phyloP scores from a whole-genome alignment of 352 stramenopile genomes.

The Phytophthora sojae region DNA sequence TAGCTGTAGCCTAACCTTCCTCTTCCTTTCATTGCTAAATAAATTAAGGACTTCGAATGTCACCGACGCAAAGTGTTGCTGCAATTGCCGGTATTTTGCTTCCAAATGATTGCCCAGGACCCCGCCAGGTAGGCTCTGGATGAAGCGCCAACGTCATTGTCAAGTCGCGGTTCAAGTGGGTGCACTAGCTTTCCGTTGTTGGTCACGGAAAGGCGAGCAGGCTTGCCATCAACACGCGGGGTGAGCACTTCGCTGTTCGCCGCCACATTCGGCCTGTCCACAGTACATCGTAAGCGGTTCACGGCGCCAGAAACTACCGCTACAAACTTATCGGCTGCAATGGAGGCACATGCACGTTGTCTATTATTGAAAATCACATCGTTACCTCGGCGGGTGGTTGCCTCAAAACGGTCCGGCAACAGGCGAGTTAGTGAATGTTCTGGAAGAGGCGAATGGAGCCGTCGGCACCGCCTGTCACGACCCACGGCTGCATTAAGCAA shows the following conservation, averaged over 20 bases:
- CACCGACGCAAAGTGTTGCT: background rate
- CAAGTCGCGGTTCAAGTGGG: background rate
- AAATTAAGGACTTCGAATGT: conserved; percentile 52
- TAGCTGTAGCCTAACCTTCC: conserved; percentile 39
- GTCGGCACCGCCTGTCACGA: conserved; percentile 95
- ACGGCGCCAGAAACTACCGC: conserved; percentile 7
- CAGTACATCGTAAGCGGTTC: background rate
- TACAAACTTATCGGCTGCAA: background rate
- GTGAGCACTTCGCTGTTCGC: background rate
- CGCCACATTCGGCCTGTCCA: background rate
- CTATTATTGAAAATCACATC: conserved; percentile 32
- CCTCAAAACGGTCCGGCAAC: conserved; percentile 13
- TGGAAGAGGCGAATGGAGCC: conserved; percentile 97
- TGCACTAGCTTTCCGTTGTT: conserved; percentile 1
- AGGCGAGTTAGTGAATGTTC: conserved; percentile 92
- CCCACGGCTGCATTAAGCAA: conserved; percentile 73
- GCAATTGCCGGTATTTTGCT: background rate
- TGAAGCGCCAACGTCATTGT: background rate
- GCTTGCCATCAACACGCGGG: background rate
- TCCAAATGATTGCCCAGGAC: background rate
- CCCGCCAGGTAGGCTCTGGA: background rate
- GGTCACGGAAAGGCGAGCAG: background rate
- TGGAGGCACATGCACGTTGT: conserved; percentile 31
- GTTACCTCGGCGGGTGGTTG: conserved; percentile 12
- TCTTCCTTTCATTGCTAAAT: conserved; percentile 47